These are phyloP conservation scores for Hydrangea macrophylla DNA, from an alignment of 148 eudicot genomes.

Conservation along the genomic window DNA sequence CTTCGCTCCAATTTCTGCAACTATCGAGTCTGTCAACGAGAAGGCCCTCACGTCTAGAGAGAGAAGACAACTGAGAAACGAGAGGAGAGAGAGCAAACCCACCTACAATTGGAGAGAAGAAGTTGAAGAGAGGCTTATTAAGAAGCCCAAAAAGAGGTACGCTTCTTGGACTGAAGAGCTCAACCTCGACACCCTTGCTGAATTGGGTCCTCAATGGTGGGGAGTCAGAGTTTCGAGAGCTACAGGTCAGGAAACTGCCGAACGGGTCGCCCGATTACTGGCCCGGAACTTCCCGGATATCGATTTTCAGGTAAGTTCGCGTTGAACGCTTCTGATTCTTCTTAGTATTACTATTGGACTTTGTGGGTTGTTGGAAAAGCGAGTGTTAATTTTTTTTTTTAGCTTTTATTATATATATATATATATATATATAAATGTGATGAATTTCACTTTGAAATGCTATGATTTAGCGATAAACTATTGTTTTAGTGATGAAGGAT, in stretches of 20 bases:
- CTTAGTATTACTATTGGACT: neutral
- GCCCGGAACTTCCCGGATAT: slow-evolving; percentile 47
- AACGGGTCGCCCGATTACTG: slow-evolving; percentile 45
- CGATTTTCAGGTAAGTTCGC: slow-evolving; percentile 60
- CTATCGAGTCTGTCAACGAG: slow-evolving; percentile 22
- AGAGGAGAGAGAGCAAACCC: slow-evolving; percentile 66
- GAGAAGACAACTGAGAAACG: slow-evolving; percentile 69
- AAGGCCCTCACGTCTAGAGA: slow-evolving; percentile 50
- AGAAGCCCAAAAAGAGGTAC: slow-evolving; percentile 64
- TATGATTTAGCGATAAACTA: no score
- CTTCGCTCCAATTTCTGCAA: slow-evolving; percentile 14
- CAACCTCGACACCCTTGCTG: slow-evolving; percentile 63
- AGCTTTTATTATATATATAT: neutral
- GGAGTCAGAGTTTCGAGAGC: slow-evolving; percentile 58
- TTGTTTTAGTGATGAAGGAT: neutral
- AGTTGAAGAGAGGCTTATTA: slow-evolving; percentile 62
- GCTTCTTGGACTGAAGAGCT: slow-evolving; percentile 81
- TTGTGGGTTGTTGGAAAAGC: neutral
- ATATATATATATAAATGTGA: no score
- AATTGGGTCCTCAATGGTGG: slow-evolving; percentile 89
- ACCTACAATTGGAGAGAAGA: slow-evolving; percentile 67
- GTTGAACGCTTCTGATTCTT: neutral
- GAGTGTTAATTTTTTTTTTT: neutral
- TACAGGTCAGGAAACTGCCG: slow-evolving; percentile 36
- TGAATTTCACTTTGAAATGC: neutral